Evolutionary conservation across 2,329 filamentous ascomycete genomes (phyloP), one percentile per base, ranked within the genome.

Genomic region (Scytalidium sp.): DNA sequence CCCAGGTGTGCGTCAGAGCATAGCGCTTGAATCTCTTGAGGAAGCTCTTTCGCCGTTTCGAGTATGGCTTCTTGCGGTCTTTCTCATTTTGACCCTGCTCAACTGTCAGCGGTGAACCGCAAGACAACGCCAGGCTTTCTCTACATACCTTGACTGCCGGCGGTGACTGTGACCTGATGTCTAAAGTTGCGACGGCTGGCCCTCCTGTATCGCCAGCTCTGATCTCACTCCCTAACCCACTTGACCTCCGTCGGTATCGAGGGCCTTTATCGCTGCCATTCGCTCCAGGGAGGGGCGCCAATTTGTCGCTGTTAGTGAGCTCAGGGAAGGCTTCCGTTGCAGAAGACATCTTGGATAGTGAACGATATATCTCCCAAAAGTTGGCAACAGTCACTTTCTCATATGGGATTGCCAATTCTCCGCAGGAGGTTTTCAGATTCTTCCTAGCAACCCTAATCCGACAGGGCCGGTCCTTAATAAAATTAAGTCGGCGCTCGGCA

Each of bases 1-100:
- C 70, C 69, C 75, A 85, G 43, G 81, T 84, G 67, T 83, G 80
- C 67, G 81, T 84, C 60, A 80, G 58, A 52, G 68, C 68, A 52
- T 66, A 74, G 58, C 67, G 65, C 64, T 79, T 76, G 64, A 43
- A 53, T 50, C 59, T 60, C 49, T 61, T 56, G 32, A 79, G 64
- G 50, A 67, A 51, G 3, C 60, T 61, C 46, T 67, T 65, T 45
- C 65, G 58, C 42, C 64, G 52, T 54, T 65, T 65, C 17, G 64
- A 63, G 44, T 60, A 65, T 9, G 61, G 63, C 23, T 64, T 63
- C 50, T 62, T 60, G 25, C 58, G 58, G 46, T 65, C 61, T 54
- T 53, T 54, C 27, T 64, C 63, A 42, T 55, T 57, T 41, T 65
- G 57, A 32, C 57, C 56, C 62, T 63, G 43, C 43, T 46, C 25